phyloP scores from a whole-genome alignment of 2,329 filamentous ascomycete genomes.

The Sodiomyces alkalinus region DNA sequence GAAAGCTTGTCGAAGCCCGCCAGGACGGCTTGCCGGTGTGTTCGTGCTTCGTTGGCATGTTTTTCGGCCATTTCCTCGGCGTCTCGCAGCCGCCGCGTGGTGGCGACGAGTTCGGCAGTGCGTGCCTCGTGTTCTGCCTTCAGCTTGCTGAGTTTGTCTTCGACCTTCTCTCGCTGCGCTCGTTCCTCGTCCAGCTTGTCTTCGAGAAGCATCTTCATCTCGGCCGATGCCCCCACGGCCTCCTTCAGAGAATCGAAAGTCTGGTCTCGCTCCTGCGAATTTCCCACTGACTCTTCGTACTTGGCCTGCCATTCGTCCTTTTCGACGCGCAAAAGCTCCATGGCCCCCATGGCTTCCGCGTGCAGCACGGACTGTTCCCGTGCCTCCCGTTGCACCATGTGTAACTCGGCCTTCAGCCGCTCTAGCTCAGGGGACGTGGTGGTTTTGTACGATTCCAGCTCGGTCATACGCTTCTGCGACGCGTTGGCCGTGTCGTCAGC shows the following conservation, averaged over 20 bases:
- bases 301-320: slow-evolving; percentile 61
- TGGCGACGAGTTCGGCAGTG: slow-evolving; percentile 60
- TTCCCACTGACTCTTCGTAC: slow-evolving; percentile 51
- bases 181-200: slow-evolving; percentile 74
- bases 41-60: slow-evolving; percentile 73
- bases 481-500: slow-evolving; percentile 79
- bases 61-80: slow-evolving; percentile 79
- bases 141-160: slow-evolving; percentile 61
- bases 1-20: slow-evolving; percentile 65
- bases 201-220: slow-evolving; percentile 64
- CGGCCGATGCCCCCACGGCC: slow-evolving; percentile 64
- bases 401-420: slow-evolving; percentile 69
- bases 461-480: slow-evolving; percentile 66
- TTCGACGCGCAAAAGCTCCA: slow-evolving; percentile 69
- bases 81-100: slow-evolving; percentile 62
- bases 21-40: slow-evolving; percentile 71
- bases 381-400: slow-evolving; percentile 60
- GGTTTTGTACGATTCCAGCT: slow-evolving; percentile 73
- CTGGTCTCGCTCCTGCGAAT: slow-evolving; percentile 51
- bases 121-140: slow-evolving; percentile 72
- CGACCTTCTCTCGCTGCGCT: slow-evolving; percentile 55
- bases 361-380: slow-evolving; percentile 69
- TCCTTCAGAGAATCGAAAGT: slow-evolving; percentile 62
- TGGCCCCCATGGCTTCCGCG: slow-evolving; percentile 59
- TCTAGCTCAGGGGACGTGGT: slow-evolving; percentile 75